Conservation (phyloP, 306 rosid species). For the Prosopis cineraria region DNA sequence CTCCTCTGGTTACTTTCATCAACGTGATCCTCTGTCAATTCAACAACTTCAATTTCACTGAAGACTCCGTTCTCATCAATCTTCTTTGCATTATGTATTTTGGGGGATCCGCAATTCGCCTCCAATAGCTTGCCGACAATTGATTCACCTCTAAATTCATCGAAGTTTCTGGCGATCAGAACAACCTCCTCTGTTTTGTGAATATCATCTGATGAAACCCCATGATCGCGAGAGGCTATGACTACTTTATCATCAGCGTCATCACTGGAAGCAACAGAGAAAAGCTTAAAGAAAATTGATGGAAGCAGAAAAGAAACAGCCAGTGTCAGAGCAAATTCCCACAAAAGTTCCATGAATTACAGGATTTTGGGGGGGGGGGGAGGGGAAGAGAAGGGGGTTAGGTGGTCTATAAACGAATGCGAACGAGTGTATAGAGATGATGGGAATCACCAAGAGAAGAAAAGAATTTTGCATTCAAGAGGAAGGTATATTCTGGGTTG, state of each 20-base stretch:
- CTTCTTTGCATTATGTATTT: slow-evolving; percentile 5
- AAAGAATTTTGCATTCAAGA: slow-evolving; percentile 42
- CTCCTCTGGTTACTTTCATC: slow-evolving; percentile 36
- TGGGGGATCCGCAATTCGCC: slow-evolving; percentile 27
- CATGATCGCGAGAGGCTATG: slow-evolving; percentile 17
- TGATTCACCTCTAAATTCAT: slow-evolving; percentile 35
- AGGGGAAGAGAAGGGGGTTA: background rate
- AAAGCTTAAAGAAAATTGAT: slow-evolving; percentile 41
- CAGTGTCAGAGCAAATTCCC: slow-evolving; percentile 46
- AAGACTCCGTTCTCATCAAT: slow-evolving; percentile 20
- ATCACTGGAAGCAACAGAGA: slow-evolving; percentile 31
- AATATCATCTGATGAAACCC: slow-evolving; percentile 34
- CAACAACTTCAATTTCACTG: slow-evolving; percentile 35
- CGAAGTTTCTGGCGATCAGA: slow-evolving; percentile 43
- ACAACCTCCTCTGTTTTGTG: slow-evolving; percentile 35
- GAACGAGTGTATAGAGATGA: slow-evolving; percentile 12
- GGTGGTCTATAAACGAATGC: background rate
- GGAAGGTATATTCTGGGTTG: slow-evolving; percentile 60
- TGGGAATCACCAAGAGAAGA: slow-evolving; percentile 21
- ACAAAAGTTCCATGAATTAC: slow-evolving; percentile 57
- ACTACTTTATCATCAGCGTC: slow-evolving; percentile 28
- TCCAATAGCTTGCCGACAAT: slow-evolving; percentile 29
- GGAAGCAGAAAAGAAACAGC: slow-evolving; percentile 50
- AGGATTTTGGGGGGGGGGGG: background rate
- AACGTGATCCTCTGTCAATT: slow-evolving; percentile 32